Base-by-base conservation (phyloP, 441 rosid genomes). In the Capsella rubella region DNA sequence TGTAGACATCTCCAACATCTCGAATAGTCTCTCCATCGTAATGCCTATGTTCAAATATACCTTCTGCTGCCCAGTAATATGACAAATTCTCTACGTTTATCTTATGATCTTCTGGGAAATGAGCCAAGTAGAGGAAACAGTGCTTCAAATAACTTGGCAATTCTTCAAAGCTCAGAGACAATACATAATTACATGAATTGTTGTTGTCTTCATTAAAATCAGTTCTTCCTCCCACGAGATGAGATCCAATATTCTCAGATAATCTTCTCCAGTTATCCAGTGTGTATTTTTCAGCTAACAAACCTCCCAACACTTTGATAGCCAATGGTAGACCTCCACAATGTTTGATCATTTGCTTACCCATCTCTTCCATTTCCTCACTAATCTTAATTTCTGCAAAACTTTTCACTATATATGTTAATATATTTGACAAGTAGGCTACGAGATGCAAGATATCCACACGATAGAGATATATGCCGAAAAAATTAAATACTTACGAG, bases 261-360 rank as follows among this genome's bases (percentile, higher is more conserved):
- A 64, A 1, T 3, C 25, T 21, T 21, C 25, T 21, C 25, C 25
- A 21, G 1, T 21, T 1, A 21, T 21, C 1, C 25, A 21, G 11
- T 50, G 69, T 50, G 66, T 56, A 1, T 57, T 74, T 3, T 0
- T 3, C 0, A 18, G 64, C 58, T 21, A 74, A 58, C 34, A 74
- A 40, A 1, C 76, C 64, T 0, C 72, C 72, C 29, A 79, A 28
- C 58, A 73, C 67, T 0, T 34, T 63, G 0, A 78, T 0, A 3
- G 78, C 78, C 54, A 78, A 69, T 0, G 78, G 75, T 28, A 78
- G 3, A 0, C 72, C 76, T 34, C 61, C 79, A 79, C 82, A 79
- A 15, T 16, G 39, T 57, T 53, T 28, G 3, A 42, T n/a, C 75
- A 74, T 78, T 0, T 66, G 0, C n/a, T 15, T 45, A 0, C 62